Conservation (phyloP, 2,329 filamentous ascomycete genomes). For the Madurella fahalii region DNA sequence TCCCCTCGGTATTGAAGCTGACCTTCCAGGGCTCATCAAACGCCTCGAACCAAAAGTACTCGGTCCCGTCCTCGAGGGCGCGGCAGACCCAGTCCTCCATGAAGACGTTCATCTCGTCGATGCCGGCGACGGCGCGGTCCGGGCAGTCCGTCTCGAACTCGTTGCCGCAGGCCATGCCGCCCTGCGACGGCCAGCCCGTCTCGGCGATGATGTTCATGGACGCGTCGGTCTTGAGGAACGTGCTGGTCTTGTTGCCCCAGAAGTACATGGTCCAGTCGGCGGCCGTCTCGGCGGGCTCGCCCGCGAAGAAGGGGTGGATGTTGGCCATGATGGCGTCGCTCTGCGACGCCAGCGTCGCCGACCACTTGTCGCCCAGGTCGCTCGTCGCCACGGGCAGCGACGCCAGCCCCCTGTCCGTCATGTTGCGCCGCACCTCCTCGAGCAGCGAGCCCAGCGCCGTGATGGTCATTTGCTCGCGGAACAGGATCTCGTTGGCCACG, state of each 20-base stretch:
- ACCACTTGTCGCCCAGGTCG: conserved; percentile 88
- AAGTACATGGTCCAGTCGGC: conserved; percentile 80
- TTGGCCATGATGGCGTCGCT: conserved; percentile 95
- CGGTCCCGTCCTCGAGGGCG: conserved; percentile 73
- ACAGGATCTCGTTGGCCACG: conserved; percentile 73
- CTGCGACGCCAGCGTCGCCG: conserved; percentile 58
- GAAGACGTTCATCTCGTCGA: conserved; percentile 79
- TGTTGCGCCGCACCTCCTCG: conserved; percentile 63
- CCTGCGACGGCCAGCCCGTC: conserved; percentile 83
- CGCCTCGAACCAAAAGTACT: conserved; percentile 97
- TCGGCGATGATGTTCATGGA: conserved; percentile 79
- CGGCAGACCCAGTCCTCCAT: conserved; percentile 82
- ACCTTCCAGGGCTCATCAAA: conserved; percentile 98
- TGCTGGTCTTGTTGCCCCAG: conserved; percentile 67
- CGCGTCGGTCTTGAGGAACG: conserved; percentile 59
- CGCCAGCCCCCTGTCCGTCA: conserved; percentile 61
- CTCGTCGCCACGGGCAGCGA: conserved; percentile 75
- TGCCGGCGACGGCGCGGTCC: conserved; percentile 68
- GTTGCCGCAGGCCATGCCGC: conserved; percentile 72
- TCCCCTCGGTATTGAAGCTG: conserved; percentile 59
- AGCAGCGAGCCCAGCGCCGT: conserved; percentile 62
- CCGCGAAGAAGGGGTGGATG: conserved; percentile 93
- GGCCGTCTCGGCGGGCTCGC: conserved; percentile 62
- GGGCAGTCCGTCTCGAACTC: conserved; percentile 51
- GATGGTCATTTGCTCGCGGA: conserved; percentile 70